phyloP scores from a whole-genome alignment of 495 filamentous ascomycete genomes.

The Physcia stellaris region DNA sequence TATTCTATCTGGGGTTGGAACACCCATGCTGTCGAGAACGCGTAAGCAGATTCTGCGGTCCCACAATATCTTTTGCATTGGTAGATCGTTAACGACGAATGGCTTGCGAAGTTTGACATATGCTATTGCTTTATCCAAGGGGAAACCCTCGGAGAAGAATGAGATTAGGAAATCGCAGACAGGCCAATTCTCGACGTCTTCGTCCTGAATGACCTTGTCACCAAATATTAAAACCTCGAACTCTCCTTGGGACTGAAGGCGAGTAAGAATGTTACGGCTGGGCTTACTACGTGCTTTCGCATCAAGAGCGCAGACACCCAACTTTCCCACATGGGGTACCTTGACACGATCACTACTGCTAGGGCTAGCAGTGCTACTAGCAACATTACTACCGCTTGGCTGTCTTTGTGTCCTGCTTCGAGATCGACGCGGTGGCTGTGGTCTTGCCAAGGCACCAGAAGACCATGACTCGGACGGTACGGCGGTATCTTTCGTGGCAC shows the following conservation, averaged over 20 bases:
- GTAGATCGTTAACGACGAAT: constrained; percentile 93
- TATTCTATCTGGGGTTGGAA: constrained; percentile 77
- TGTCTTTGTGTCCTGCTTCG: constrained; percentile 56
- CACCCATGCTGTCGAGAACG: constrained; percentile 76
- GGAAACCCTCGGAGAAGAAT: constrained; percentile 96
- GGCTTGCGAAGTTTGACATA: constrained; percentile 86
- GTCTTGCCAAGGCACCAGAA: constrained; percentile 12
- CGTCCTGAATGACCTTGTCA: constrained; percentile 95
- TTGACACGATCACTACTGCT: constrained; percentile 17
- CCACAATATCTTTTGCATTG: constrained; percentile 97
- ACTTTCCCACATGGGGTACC: constrained; percentile 37
- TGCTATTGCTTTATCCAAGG: constrained; percentile 89
- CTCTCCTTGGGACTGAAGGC: constrained; percentile 75
- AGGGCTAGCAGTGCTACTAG: constrained; percentile 46
- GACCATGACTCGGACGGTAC: constrained; percentile 12
- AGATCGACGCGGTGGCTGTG: constrained; percentile 35
- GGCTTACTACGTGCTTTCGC: constrained; percentile 94
- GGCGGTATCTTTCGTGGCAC: not conserved
- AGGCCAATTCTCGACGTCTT: constrained; percentile 61
- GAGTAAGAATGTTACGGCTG: constrained; percentile 85
- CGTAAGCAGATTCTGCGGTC: constrained; percentile 79
- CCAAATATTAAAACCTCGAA: constrained; percentile 96
- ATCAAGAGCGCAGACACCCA: constrained; percentile 93
- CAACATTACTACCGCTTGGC: constrained; percentile 61
- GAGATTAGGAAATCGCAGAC: constrained; percentile 86